Evolutionary conservation across 108 stramenopile species (phyloP).

Genomic region (Cyclotella distinguenda): DNA sequence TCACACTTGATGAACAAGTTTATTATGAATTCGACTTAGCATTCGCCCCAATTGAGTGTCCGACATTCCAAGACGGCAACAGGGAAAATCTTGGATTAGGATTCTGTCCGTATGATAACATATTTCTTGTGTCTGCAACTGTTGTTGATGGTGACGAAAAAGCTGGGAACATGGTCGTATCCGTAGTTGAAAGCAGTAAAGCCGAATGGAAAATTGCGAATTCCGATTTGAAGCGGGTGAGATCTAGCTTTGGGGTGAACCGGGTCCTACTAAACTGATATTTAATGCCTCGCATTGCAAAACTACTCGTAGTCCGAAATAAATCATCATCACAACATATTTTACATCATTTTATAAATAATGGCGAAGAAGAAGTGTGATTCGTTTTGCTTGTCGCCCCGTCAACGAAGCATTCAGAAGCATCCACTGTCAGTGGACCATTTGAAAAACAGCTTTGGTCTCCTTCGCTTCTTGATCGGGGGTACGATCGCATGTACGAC

Average conservation of each 20-base stretch:
- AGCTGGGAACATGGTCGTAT: slow-evolving; percentile 48
- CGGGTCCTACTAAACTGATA: slow-evolving; percentile 1
- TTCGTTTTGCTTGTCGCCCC: too few species aligned
- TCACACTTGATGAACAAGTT: slow-evolving; percentile 36
- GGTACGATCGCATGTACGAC: too few species aligned
- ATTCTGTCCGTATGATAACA: slow-evolving; percentile 78
- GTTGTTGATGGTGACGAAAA: slow-evolving; percentile 40
- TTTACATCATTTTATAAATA: neutral
- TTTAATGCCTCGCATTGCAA: too few species aligned
- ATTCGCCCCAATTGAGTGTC: slow-evolving; percentile 67
- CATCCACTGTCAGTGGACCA: too few species aligned
- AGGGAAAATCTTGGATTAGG: slow-evolving; percentile 69
- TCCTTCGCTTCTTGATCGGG: too few species aligned
- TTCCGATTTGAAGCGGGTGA: slow-evolving; percentile 67
- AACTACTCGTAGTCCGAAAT: too few species aligned
- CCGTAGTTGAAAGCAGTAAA: slow-evolving; percentile 63
- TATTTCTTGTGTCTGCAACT: slow-evolving; percentile 72
- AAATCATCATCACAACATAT: neutral
- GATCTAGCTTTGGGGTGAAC: slow-evolving; percentile 65
- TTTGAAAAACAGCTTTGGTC: too few species aligned
- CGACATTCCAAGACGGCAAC: slow-evolving; percentile 47
- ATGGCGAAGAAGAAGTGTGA: too few species aligned
- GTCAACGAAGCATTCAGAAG: too few species aligned
- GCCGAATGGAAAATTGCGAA: slow-evolving; percentile 75
- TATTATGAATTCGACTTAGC: slow-evolving; percentile 86